These are phyloP conservation scores for Naganishia sp. DNA, from an alignment of 1,284 basidiomycete species.

Conservation along the genomic window DNA sequence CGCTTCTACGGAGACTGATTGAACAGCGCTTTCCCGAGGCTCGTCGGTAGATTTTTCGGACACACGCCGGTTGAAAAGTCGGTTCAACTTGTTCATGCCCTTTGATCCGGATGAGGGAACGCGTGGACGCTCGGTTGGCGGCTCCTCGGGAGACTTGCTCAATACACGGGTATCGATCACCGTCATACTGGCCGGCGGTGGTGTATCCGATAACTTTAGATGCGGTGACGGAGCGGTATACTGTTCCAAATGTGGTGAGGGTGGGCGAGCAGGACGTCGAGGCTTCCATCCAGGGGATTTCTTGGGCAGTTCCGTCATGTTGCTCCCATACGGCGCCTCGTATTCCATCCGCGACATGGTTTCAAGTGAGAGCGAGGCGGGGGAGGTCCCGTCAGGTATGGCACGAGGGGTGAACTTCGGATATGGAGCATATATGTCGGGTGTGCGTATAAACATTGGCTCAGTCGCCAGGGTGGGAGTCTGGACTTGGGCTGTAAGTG, in stretches of 20 bases:
- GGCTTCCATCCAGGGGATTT: constrained; percentile 40
- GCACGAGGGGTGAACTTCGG: constrained; percentile 32
- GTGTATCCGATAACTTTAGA: constrained; percentile 9
- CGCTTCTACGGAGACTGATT: neutral
- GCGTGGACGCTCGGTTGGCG: constrained; percentile 7
- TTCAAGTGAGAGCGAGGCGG: constrained; percentile 40
- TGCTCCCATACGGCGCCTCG: constrained; percentile 22
- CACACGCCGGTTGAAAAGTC: constrained; percentile 37
- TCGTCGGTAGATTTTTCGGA: constrained; percentile 20
- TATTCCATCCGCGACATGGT: constrained; percentile 43
- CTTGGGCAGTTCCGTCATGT: constrained; percentile 9
- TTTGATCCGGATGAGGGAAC: constrained; percentile 34
- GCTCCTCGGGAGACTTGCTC: constrained; percentile 11
- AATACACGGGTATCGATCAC: constrained; percentile 18
- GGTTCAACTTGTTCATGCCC: constrained; percentile 37
- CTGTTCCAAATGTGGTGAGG: constrained; percentile 41
- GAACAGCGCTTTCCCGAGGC: neutral
- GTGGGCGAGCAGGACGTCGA: constrained; percentile 43
- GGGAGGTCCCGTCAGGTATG: constrained; percentile 27
- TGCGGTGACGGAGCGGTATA: constrained; percentile 38
- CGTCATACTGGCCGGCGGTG: constrained; percentile 9
- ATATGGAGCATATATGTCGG: neutral
- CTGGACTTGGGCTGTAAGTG: constrained; percentile 40
- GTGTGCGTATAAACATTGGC: neutral
- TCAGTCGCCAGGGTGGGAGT: constrained; percentile 8